These are phyloP conservation scores for Dactylorhiza incarnata DNA, from an alignment of 106 monocot species.

Conservation along the genomic window DNA sequence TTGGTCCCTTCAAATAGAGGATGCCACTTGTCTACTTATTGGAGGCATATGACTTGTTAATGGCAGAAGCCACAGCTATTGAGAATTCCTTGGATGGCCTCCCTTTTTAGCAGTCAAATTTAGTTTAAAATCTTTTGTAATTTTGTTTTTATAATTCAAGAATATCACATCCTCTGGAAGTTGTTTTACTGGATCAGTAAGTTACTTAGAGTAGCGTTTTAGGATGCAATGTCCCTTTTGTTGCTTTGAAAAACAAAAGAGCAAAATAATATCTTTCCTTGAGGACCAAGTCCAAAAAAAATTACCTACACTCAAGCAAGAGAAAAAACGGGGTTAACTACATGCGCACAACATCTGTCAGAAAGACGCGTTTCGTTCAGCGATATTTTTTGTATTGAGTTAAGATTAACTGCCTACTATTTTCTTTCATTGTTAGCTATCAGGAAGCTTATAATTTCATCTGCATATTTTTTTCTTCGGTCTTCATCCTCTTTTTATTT, in stretches of 20 bases:
- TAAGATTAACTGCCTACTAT: background rate
- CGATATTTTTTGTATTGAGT: background rate
- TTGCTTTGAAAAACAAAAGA: background rate
- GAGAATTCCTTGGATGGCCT: no score
- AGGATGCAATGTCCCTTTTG: background rate
- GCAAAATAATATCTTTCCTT: background rate
- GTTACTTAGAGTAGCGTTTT: background rate
- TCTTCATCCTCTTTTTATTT: background rate
- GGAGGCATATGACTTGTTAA: no score
- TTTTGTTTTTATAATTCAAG: background rate
- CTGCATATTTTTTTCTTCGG: background rate
- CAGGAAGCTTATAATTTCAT: background rate
- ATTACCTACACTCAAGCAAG: background rate
- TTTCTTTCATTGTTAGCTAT: background rate
- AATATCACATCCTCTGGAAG: background rate
- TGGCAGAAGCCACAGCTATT: background rate
- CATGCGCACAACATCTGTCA: background rate
- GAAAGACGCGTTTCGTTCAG: background rate
- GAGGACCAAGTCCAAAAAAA: background rate
- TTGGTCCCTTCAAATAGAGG: background rate
- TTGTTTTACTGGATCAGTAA: background rate
- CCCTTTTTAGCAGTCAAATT: no score
- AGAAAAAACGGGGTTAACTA: background rate
- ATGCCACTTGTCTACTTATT: no score
- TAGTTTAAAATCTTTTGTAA: no score